Evolutionary conservation across 495 filamentous ascomycete species (phyloP).

Genomic region (Rostrohypoxylon terebratum): DNA sequence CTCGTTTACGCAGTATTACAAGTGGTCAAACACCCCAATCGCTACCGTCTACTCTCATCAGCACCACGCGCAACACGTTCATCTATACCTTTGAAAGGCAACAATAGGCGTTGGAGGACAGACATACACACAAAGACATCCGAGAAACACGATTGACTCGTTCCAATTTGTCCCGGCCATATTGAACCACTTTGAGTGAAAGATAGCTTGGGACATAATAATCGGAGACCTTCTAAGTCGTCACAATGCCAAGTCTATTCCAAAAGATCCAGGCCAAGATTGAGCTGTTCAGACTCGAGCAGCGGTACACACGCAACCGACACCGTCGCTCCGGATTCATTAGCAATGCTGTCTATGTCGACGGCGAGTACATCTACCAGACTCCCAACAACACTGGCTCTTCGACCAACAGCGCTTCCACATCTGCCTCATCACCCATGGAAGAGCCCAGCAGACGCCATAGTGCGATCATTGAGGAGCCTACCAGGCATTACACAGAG

Average conservation of each 20-base stretch:
- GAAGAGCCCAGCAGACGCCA: conserved; percentile 31
- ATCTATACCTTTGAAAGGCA: conserved; percentile 12
- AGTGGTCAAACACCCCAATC: conserved; percentile 17
- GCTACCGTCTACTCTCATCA: conserved; percentile 17
- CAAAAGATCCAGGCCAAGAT: conserved; percentile 70
- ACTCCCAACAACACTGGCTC: conserved; percentile 63
- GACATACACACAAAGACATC: conserved; percentile 1
- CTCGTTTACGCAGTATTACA: conserved; percentile 40
- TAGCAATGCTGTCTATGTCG: conserved; percentile 86
- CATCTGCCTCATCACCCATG: conserved; percentile 44
- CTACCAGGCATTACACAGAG: conserved; percentile 27
- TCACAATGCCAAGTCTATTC: conserved; percentile 54
- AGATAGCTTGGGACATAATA: not conserved
- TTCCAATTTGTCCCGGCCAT: conserved; percentile 4
- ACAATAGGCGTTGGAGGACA: conserved; percentile 16
- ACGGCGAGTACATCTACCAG: conserved; percentile 89
- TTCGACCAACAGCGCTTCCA: conserved; percentile 54
- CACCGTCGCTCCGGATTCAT: conserved; percentile 85
- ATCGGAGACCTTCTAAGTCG: not conserved
- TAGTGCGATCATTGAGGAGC: conserved; percentile 37
- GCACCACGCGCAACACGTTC: not conserved
- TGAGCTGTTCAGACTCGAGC: conserved; percentile 92
- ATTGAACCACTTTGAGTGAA: not conserved
- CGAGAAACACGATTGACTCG: conserved; percentile 9
- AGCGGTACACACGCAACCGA: conserved; percentile 88